Evolutionary conservation across 768 basidiomycete species (phyloP).

Genomic region (Mrakia blollopis): DNA sequence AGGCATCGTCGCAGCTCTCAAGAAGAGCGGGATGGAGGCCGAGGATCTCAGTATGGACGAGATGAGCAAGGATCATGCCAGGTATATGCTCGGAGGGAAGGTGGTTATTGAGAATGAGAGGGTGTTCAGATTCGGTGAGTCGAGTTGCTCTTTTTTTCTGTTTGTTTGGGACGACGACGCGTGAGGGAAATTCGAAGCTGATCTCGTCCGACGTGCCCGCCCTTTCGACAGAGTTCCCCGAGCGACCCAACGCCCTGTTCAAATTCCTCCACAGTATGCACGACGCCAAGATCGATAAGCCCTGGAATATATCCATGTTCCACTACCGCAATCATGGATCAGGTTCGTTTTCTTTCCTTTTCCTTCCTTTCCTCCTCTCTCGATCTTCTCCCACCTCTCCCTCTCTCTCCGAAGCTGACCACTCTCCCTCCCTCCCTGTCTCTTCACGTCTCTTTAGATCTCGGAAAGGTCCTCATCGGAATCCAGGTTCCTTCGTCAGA

Average conservation of each 20-base stretch:
- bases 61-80: slow-evolving; percentile 85
- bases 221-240: slow-evolving; percentile 73
- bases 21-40: slow-evolving; percentile 67
- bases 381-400: background rate
- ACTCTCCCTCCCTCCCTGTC: background rate
- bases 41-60: slow-evolving; percentile 91
- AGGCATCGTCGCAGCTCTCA: slow-evolving; percentile 60
- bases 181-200: no score
- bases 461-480: slow-evolving; percentile 88
- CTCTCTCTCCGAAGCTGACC: background rate
- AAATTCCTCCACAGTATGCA: slow-evolving; percentile 82
- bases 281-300: slow-evolving; percentile 46
- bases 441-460: slow-evolving; percentile 53
- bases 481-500: slow-evolving; percentile 80
- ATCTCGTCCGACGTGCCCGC: background rate
- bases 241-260: slow-evolving; percentile 82
- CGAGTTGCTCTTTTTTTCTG: no score
- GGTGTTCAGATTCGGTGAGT: slow-evolving; percentile 84
- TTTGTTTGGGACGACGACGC: background rate
- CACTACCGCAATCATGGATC: slow-evolving; percentile 98
- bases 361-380: slow-evolving; percentile 6
- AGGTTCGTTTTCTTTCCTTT: slow-evolving; percentile 62
- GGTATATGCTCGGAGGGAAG: slow-evolving; percentile 91
- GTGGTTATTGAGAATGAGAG: slow-evolving; percentile 74
- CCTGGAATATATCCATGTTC: slow-evolving; percentile 92